These are phyloP conservation scores for Erythrobasidium hasegawianum DNA, from an alignment of 1,284 basidiomycete genomes.

Conservation along the genomic window DNA sequence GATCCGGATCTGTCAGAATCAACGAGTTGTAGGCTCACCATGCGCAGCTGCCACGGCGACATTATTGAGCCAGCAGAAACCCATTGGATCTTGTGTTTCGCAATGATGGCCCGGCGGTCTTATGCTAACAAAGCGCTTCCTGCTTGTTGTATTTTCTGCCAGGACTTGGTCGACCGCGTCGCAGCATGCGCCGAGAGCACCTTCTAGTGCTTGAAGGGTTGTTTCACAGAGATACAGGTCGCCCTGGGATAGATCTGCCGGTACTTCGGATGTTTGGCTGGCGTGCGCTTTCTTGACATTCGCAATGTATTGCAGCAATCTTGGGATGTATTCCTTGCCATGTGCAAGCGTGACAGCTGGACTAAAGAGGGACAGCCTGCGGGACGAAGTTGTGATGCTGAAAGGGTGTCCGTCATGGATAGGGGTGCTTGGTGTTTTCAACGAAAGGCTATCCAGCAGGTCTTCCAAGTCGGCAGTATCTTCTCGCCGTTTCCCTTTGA, in stretches of 20 bases:
- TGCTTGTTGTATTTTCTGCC: constrained; percentile 37
- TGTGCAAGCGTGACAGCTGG: constrained; percentile 4
- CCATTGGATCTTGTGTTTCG: constrained; percentile 65
- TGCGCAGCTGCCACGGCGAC: constrained; percentile 85
- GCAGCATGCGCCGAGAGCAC: constrained; percentile 72
- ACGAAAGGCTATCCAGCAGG: constrained; percentile 14
- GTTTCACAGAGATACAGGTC: constrained; percentile 75
- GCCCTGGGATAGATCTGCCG: constrained; percentile 65
- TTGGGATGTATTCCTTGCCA: constrained; percentile 5
- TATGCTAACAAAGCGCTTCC: constrained; percentile 68
- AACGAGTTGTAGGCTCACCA: constrained; percentile 55
- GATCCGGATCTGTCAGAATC: neutral
- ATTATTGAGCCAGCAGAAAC: constrained; percentile 89
- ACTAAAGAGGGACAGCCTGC: constrained; percentile 5
- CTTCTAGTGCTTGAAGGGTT: constrained; percentile 68
- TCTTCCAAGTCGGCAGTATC: constrained; percentile 5
- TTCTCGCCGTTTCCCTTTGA: constrained; percentile 3
- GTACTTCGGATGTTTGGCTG: constrained; percentile 70
- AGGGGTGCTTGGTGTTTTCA: neutral
- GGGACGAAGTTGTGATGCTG: constrained; percentile 7
- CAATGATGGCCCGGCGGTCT: constrained; percentile 65
- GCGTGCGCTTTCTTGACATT: neutral
- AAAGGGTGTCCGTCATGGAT: constrained; percentile 15
- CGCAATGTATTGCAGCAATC: constrained; percentile 1
- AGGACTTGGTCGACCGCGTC: constrained; percentile 73